These are phyloP conservation scores for Psidium friedrichsthalianum DNA, from an alignment of 345 rosid genomes.

Conservation along the genomic window DNA sequence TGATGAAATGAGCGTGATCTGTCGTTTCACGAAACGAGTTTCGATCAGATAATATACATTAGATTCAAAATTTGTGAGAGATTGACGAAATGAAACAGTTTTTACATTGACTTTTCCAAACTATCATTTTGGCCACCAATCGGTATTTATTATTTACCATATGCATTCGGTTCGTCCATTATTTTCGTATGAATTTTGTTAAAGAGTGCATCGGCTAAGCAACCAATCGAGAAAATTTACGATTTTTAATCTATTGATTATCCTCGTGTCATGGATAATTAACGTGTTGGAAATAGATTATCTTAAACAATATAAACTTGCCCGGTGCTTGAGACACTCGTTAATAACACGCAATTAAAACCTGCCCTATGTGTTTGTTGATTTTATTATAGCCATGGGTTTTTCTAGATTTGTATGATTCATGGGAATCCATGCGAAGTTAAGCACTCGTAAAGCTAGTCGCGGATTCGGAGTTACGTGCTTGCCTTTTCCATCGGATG, in stretches of 20 bases:
- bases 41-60: not conserved
- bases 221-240: not conserved
- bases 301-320: not conserved
- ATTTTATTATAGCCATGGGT: not conserved
- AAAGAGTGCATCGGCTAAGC: not conserved
- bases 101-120: not conserved
- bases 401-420: not conserved
- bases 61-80: not conserved
- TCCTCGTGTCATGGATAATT: accelerated
- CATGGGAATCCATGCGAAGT: not conserved
- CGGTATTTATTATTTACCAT: not conserved
- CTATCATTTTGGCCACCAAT: not conserved
- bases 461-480: not conserved
- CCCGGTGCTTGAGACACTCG: accelerated
- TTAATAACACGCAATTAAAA: not conserved
- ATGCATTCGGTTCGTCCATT: not conserved
- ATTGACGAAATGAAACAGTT: not conserved
- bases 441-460: not conserved
- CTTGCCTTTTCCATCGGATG: not conserved
- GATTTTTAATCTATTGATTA: not conserved
- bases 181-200: not conserved
- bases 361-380: not conserved
- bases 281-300: not conserved
- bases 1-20: not conserved
- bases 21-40: not conserved